phyloP scores from a whole-genome alignment of 441 rosid genomes.

The Erodium trifolium region DNA sequence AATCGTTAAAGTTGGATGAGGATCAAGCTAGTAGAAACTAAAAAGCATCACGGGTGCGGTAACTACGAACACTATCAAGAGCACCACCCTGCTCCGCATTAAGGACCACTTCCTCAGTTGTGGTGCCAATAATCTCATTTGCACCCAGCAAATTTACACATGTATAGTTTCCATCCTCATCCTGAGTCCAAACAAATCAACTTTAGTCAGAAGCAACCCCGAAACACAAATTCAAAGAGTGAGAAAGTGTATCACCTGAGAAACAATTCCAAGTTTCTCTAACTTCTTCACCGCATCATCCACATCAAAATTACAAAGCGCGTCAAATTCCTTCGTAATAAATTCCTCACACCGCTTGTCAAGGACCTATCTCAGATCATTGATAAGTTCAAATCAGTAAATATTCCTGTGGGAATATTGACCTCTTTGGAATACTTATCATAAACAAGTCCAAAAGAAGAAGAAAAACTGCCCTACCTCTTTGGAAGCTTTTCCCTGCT shows the following conservation, averaged over 20 bases:
- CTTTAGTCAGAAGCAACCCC: neutral
- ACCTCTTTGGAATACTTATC: neutral
- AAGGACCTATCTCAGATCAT: conserved; percentile 46
- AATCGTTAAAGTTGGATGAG: too few species aligned
- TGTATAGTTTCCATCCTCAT: neutral
- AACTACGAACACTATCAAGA: neutral
- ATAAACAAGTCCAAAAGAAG: neutral
- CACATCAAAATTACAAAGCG: conserved; percentile 84
- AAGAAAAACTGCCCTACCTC: conserved; percentile 28
- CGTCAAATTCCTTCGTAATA: conserved; percentile 68
- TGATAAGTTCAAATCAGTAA: neutral
- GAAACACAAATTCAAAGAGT: too few species aligned
- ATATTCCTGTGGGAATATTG: neutral
- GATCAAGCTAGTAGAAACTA: neutral
- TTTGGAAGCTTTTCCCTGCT: conserved; percentile 54
- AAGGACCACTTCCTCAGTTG: conserved; percentile 7
- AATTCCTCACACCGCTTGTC: conserved; percentile 78
- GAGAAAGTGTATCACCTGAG: conserved; percentile 27
- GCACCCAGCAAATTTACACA: neutral
- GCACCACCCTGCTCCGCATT: neutral
- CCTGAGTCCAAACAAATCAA: neutral
- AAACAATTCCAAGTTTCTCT: conserved; percentile 71
- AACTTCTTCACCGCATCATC: conserved; percentile 89
- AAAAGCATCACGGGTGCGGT: neutral
- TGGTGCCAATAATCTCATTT: conserved; percentile 3